Evolutionary conservation across 345 rosid genomes (phyloP), one percentile per base, ranked within the genome.

Genomic region (Triadica sebifera): DNA sequence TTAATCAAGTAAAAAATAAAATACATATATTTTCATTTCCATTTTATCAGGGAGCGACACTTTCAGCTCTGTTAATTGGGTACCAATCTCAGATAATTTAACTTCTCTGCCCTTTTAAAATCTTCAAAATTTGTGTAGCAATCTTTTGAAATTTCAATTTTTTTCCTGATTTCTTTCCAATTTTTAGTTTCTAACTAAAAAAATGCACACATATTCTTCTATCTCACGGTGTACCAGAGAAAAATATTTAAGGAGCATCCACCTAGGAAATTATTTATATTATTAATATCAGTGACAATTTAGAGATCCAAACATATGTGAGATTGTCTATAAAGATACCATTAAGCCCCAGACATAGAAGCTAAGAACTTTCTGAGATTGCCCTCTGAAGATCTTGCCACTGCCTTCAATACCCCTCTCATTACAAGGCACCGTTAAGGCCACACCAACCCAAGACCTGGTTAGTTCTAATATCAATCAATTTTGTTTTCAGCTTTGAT

Each of bases 361-460:
- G 90, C 60, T n/a, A 87, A 89, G 75, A 90, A 89, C 25, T 89
- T 88, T 89, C 53, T 87, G 77, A 89, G 47, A 79, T 53, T 85
- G 77, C 93, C 88, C 4, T 85, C 90, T 0, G 82, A 87, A 75
- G 90, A 85, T 0, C 80, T 89, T 22, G 86, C 87, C 16, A 16
- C 81, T 1, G 83, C 88, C 59, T 89, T 87, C 58, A 73, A 82
- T 19, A 68, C 56, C 46, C 93, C 90, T 75, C 84, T 85, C 47
- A 81, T 87, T 74, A 76, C 87, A 65, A 82, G 85, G 58, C 92
- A 87, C 57, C 93, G 89, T 12, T 88, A 89, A 72, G 90, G 84
- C 60, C 90, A 89, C 77, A 82, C 87, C 9, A 87, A 85, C 71
- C 93, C 90, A 1, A 71, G 90, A 77, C 75, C 87, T 49, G 90